phyloP scores from a whole-genome alignment of 106 monocot genomes.

The Dendrobium officinale region DNA sequence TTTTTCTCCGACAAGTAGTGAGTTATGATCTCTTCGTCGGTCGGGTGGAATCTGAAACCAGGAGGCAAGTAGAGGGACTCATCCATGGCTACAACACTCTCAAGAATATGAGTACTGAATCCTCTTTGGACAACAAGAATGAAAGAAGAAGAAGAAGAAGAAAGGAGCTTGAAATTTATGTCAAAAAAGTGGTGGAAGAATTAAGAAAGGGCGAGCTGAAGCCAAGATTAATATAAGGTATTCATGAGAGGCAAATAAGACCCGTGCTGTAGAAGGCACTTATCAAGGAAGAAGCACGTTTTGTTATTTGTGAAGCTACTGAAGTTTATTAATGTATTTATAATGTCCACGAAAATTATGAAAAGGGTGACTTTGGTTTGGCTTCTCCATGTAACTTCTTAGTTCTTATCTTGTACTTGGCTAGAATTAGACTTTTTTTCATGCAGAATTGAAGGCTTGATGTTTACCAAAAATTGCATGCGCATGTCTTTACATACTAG shows the following conservation, averaged over 20 bases:
- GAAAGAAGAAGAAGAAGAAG: neutral
- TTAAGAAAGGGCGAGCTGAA: neutral
- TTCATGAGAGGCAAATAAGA: neutral
- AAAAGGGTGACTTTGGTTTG: neutral
- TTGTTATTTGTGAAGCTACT: constrained; percentile 4
- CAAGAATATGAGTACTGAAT: too few relatives aligned
- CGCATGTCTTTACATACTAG: neutral
- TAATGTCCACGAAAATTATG: neutral
- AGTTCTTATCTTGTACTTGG: too few relatives aligned
- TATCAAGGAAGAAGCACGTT: constrained; percentile 1
- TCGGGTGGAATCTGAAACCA: constrained; percentile 9
- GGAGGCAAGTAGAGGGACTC: constrained; percentile 3
- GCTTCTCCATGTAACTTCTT: too few relatives aligned
- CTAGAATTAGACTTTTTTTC: too few relatives aligned
- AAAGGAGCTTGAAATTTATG: neutral
- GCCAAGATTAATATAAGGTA: too few relatives aligned
- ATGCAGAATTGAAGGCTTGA: neutral
- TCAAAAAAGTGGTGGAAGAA: neutral
- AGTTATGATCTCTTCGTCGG: constrained; percentile 7
- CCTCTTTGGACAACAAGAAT: neutral
- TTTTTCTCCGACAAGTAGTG: constrained; percentile 1
- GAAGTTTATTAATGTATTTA: neutral
- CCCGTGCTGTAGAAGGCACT: constrained; percentile 7
- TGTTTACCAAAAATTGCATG: neutral
- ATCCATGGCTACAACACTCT: neutral